Conservation (phyloP, 768 basidiomycete species). For the Clavulina sp. region DNA sequence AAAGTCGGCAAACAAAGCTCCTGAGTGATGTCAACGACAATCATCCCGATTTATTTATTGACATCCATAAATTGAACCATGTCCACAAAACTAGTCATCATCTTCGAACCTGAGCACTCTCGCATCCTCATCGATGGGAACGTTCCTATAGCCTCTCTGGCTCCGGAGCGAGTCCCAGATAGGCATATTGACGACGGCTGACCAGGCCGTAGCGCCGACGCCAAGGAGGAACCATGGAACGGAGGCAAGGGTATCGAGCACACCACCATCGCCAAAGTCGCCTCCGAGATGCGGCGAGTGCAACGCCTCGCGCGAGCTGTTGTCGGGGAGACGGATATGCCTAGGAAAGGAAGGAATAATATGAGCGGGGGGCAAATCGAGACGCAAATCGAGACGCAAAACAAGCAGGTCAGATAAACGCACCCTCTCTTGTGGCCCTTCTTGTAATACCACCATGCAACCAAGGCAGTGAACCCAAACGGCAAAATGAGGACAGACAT, state of each 20-base stretch:
- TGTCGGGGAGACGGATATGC: constrained; percentile 67
- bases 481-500: constrained; percentile 56
- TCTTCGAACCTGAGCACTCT: constrained; percentile 75
- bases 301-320: constrained; percentile 20
- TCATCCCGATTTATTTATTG: no score
- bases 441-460: constrained; percentile 69
- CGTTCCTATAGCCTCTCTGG: constrained; percentile 47
- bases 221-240: constrained; percentile 85
- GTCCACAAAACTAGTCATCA: constrained; percentile 42
- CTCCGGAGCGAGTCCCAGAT: constrained; percentile 1
- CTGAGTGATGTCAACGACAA: no score
- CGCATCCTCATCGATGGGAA: constrained; percentile 77
- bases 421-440: constrained; percentile 56
- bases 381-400: constrained; percentile 5
- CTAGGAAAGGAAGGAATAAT: not conserved
- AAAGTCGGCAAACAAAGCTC: no score
- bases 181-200: constrained; percentile 24
- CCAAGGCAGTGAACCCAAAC: constrained; percentile 54
- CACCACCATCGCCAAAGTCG: constrained; percentile 28
- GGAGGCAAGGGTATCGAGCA: constrained; percentile 59
- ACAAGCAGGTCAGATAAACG: constrained; percentile 17
- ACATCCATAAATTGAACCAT: no score
- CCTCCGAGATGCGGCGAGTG: no score
- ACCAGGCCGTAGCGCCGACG: constrained; percentile 52
- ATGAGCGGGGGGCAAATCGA: not conserved